phyloP scores from a whole-genome alignment of 1,284 basidiomycete species.

The Sporisorium reilianum region DNA sequence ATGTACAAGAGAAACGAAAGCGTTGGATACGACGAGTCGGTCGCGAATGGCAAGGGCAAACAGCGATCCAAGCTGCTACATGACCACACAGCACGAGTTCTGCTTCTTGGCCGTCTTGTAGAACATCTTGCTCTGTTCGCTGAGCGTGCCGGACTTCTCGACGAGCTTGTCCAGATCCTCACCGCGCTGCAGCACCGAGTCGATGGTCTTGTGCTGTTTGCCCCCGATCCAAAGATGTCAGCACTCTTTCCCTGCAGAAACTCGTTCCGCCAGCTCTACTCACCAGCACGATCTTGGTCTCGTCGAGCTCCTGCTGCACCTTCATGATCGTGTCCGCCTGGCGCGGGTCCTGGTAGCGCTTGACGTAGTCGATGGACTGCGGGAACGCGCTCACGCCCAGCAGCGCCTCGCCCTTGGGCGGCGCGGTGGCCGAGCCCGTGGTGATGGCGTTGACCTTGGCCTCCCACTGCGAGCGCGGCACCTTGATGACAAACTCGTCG shows the following conservation, averaged over 20 bases:
- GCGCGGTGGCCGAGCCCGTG: constrained; percentile 56
- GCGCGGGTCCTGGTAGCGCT: constrained; percentile 96
- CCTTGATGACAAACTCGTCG: constrained; percentile 88
- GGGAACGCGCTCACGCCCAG: constrained; percentile 67
- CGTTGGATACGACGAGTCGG: neutral
- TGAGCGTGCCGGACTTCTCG: constrained; percentile 90
- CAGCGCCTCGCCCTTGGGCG: constrained; percentile 63
- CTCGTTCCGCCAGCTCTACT: constrained; percentile 3
- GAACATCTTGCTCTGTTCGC: constrained; percentile 87
- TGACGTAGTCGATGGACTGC: constrained; percentile 81
- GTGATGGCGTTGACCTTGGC: constrained; percentile 60
- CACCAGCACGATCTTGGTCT: constrained; percentile 90
- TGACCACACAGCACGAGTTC: constrained; percentile 60
- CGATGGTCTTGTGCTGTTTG: constrained; percentile 91
- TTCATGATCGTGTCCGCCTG: constrained; percentile 99
- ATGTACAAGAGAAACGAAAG: constrained; percentile 3
- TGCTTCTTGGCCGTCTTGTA: constrained; percentile 93
- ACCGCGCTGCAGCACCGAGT: constrained; percentile 93
- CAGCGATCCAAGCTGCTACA: constrained; percentile 15
- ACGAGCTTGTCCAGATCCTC: constrained; percentile 98
- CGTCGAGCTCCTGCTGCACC: constrained; percentile 97
- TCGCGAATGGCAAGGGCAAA: neutral
- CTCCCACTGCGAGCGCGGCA: constrained; percentile 77
- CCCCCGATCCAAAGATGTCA: neutral
- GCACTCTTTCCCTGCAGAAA: too few relatives aligned